Conservation (phyloP, 176 grass and related monocot species). For the Zizania latifolia region DNA sequence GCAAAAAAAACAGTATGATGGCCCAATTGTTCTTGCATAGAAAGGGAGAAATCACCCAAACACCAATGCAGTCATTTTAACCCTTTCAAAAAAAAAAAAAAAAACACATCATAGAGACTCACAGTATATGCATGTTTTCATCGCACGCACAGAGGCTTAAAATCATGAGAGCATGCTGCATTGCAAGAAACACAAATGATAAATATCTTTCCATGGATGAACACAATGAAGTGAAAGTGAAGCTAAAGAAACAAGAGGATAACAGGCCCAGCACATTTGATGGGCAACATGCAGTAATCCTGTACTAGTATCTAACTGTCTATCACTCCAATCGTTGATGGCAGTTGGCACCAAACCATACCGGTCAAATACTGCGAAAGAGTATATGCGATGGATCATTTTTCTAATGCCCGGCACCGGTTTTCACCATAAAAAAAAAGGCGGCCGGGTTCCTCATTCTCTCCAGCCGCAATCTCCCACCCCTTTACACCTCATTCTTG, state of each 20-base stretch:
- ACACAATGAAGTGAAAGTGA: background rate
- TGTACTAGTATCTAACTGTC: background rate
- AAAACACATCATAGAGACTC: too few relatives aligned
- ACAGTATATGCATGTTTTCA: background rate
- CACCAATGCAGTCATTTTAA: background rate
- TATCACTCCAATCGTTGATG: background rate
- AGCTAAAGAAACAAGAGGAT: background rate
- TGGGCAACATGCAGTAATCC: background rate
- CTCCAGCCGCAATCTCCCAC: conserved; percentile 22
- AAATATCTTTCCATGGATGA: background rate
- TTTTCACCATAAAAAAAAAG: conserved; percentile 35
- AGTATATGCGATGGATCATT: conserved; percentile 22
- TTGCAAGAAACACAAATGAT: background rate
- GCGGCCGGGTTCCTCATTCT: conserved; percentile 27
- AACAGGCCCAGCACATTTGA: background rate
- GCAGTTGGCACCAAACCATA: conserved; percentile 5
- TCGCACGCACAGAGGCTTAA: background rate
- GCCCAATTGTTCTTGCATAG: background rate
- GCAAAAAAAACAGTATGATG: background rate
- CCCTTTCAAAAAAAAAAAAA: too few relatives aligned
- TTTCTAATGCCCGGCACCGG: background rate
- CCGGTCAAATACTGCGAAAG: conserved; percentile 15
- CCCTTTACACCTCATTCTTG: conserved; percentile 35
- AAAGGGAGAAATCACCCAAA: background rate
- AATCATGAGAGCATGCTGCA: background rate